Evolutionary conservation across 768 basidiomycete species (phyloP).

Genomic region (Macrolepiota dolichaula): DNA sequence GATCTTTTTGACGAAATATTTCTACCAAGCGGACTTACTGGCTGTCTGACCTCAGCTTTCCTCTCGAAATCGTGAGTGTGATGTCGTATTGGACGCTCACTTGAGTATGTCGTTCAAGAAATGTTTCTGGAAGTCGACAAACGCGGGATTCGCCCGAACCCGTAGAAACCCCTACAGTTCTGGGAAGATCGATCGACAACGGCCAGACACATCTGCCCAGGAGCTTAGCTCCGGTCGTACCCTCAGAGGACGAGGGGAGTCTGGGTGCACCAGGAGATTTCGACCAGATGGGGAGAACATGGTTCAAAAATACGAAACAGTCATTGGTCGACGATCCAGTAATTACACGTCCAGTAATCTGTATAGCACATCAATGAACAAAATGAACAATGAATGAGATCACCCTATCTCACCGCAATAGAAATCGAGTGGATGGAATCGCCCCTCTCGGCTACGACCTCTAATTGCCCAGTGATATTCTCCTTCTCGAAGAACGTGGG

Average conservation of each 20-base stretch:
- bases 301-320: constrained; percentile 40
- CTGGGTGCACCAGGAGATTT: constrained; percentile 38
- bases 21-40: constrained; percentile 28
- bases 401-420: constrained; percentile 31
- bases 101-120: constrained; percentile 44
- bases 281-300: constrained; percentile 45
- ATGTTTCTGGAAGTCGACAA: constrained; percentile 48
- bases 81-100: constrained; percentile 53
- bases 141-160: constrained; percentile 33
- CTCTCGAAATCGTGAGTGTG: constrained; percentile 40
- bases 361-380: constrained; percentile 15
- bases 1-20: neutral
- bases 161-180: constrained; percentile 35
- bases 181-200: constrained; percentile 43
- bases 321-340: constrained; percentile 43
- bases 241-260: constrained; percentile 38
- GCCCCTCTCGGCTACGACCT: constrained; percentile 45
- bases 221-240: constrained; percentile 38
- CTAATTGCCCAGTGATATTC: constrained; percentile 43
- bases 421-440: constrained; percentile 49
- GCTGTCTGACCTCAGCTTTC: constrained; percentile 45
- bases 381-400: neutral
- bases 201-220: constrained; percentile 46
- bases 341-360: constrained; percentile 49
- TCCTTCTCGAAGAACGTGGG: constrained; percentile 56